phyloP scores from a whole-genome alignment of 306 rosid genomes.

The Vicia sativa region DNA sequence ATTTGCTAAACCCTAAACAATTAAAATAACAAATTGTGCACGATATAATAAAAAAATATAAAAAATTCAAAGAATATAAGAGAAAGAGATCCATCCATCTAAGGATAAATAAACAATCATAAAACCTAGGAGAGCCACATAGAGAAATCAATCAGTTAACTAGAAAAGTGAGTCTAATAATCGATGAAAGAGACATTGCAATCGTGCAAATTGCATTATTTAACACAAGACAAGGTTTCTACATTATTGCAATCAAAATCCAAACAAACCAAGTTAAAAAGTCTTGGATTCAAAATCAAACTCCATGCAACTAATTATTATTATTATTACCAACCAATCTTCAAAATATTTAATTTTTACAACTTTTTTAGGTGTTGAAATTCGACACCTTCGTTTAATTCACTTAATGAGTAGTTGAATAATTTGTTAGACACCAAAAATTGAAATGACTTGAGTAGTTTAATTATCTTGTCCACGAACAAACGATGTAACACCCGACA shows the following conservation, averaged over 20 bases:
- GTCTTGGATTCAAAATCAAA: conserved; percentile 20
- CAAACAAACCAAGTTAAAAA: conserved; percentile 25
- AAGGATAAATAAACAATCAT: background rate
- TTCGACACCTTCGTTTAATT: conserved; percentile 35
- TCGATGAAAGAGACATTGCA: conserved; percentile 39
- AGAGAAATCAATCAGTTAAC: background rate
- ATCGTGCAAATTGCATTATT: conserved; percentile 43
- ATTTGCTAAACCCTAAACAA: too few relatives aligned
- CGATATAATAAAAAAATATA: conserved; percentile 21
- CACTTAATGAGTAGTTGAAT: conserved; percentile 34
- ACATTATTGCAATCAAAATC: conserved; percentile 24
- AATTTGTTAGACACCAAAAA: conserved; percentile 40
- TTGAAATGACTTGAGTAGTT: conserved; percentile 37
- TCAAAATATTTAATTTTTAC: conserved; percentile 27
- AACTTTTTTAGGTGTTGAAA: conserved; percentile 52
- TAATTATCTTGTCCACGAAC: conserved; percentile 36
- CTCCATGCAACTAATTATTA: conserved; percentile 24
- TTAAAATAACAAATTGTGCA: conserved; percentile 8
- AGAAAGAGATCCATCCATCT: background rate
- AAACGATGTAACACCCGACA: conserved; percentile 35
- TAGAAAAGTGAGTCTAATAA: conserved; percentile 1
- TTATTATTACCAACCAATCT: conserved; percentile 10
- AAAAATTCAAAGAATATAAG: background rate
- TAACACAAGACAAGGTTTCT: conserved; percentile 18
- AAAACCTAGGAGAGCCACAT: background rate